Conservation (phyloP, 805 yeast genomes). For the Monosporozyma aquatica region DNA sequence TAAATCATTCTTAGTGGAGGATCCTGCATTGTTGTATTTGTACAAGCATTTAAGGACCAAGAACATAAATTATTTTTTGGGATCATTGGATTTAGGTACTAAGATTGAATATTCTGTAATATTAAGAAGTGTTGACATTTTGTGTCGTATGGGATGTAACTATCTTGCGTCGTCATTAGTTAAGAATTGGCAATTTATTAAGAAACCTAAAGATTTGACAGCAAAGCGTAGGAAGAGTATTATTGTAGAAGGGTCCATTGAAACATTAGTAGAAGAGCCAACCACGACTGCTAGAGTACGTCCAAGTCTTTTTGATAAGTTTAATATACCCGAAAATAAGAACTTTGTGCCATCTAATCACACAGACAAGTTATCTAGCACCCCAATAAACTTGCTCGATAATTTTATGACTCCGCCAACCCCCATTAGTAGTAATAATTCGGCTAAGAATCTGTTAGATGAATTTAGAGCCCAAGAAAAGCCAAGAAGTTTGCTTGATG, state of each 20-base stretch:
- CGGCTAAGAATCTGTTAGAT: conserved; percentile 13
- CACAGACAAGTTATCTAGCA: not conserved
- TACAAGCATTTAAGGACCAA: conserved; percentile 53
- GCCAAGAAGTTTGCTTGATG: conserved; percentile 7
- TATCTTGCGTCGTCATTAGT: conserved; percentile 55
- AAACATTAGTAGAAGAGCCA: conserved; percentile 14
- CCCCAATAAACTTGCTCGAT: conserved; percentile 1
- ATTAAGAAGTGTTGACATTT: conserved; percentile 53
- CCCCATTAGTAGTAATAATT: not conserved
- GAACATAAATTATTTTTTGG: conserved; percentile 41
- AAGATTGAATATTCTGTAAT: conserved; percentile 52
- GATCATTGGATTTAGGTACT: conserved; percentile 36
- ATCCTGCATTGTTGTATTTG: conserved; percentile 68
- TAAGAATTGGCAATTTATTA: conserved; percentile 56
- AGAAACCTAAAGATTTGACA: conserved; percentile 4
- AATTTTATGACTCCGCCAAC: not conserved
- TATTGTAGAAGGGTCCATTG: conserved; percentile 1
- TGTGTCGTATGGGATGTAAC: conserved; percentile 88
- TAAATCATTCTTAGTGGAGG: conserved; percentile 52
- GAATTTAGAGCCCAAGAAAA: conserved; percentile 6
- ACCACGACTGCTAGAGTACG: conserved; percentile 16
- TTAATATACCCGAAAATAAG: conserved; percentile 5
- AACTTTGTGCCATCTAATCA: not conserved
- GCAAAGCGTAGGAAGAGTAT: not conserved
- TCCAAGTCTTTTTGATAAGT: conserved; percentile 26